Base-by-base conservation (phyloP, 495 filamentous ascomycete genomes). In the Aspergillus wentii region DNA sequence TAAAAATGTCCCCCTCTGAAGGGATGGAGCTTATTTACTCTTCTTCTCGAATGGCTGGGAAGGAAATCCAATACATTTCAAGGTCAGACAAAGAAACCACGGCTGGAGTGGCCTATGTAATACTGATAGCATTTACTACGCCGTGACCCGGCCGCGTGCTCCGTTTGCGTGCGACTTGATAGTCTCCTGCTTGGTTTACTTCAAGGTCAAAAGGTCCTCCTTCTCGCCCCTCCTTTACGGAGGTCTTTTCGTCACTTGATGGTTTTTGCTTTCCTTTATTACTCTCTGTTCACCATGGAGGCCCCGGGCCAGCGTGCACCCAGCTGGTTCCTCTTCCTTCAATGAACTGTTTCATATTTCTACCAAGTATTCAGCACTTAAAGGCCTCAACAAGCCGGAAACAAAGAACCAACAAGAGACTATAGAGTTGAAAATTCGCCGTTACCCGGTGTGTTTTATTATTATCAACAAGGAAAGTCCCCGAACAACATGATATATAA, bases 111-210 rank as follows among this genome's bases (percentile, higher is more conserved):
- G 31, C 44, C 44, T 56, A 57, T 57, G 56, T 62, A 64, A 64
- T 62, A 38, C 49, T 60, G 58, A 64, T 62, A 51, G 32, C 51
- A 56, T 55, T 20, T 23, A 30, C 41, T 30, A 13, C 46, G 40
- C 40, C 49, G 51, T 64, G 58, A 61, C 51, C 48, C 38, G 44
- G 48, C 50, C 64, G 59, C 64, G 59, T 64, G 64, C 52, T 51
- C 61, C 64, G 59, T 59, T 66, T 66, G 54, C 64, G 50, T 60
- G 49, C 56, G 43, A 56, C 46, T 49, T 35, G 33, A 54, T 44
- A 38, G 33, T 17, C 38, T 19, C 44, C 16, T 35, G 38, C 18
- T 33, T 38, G 20, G 33, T 33, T 26, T 54, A 59, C 48, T 61
- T 59, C 32, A 51, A 49, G 49, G 51, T 58, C 42, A 62, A 64